Conservation (phyloP, 345 rosid genomes). For the Angophora floribunda region DNA sequence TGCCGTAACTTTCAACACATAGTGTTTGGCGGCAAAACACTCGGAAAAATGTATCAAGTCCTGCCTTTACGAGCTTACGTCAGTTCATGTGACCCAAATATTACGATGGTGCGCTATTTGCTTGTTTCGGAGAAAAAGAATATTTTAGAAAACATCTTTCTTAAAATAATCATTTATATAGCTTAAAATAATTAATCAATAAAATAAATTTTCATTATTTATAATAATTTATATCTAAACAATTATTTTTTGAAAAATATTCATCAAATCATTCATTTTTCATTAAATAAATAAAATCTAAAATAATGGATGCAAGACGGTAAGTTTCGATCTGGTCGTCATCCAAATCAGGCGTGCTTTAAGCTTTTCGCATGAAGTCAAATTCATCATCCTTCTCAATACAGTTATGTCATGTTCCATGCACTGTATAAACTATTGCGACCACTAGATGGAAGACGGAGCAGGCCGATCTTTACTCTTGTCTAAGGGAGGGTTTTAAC, state of each 20-base stretch:
- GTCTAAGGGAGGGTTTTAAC: neutral
- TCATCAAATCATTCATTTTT: neutral
- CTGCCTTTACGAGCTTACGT: neutral
- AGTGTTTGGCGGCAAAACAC: neutral
- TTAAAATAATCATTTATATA: neutral
- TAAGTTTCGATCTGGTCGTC: neutral
- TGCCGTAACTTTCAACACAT: neutral
- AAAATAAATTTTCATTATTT: rapidly evolving
- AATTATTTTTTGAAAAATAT: no score
- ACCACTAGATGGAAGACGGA: neutral
- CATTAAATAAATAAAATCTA: rapidly evolving
- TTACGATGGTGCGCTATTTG: rapidly evolving
- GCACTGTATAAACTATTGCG: neutral
- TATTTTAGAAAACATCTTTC: neutral
- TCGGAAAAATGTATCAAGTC: neutral
- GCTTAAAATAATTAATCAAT: neutral
- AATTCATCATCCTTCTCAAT: neutral
- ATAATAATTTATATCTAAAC: neutral
- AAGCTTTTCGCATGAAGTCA: neutral
- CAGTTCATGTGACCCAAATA: neutral
- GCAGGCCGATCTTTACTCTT: neutral
- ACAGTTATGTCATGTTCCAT: neutral
- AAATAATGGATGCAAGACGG: neutral
- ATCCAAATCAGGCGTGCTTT: neutral
- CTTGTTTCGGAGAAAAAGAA: rapidly evolving